Base-by-base conservation (phyloP, 345 rosid genomes). In the Populus davidiana region DNA sequence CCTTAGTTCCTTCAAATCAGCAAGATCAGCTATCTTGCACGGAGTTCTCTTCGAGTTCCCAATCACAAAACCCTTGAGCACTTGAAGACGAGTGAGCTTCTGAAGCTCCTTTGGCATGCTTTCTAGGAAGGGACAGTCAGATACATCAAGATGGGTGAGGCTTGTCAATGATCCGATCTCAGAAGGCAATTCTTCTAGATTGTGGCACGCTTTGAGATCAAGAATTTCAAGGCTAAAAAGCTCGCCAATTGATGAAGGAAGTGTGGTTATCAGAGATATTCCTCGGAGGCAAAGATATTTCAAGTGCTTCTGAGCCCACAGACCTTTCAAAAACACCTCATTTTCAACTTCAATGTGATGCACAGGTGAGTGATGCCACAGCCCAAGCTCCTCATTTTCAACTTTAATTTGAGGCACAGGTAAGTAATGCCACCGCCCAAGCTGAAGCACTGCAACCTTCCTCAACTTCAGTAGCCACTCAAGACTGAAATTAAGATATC, bases 211-310 rank as follows among this genome's bases (percentile, higher is more conserved):
- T 65, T 75, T 83, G 29, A 83, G 82, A 74, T 87, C 86, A 20
- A 87, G 79, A 38, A 85, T 83, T 71, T 54, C 74, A 71, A 87
- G 75, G 66, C 33, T 66, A n/a, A 23, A 7, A 11, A 85, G 85
- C 18, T 71, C 39, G 35, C 56, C 41, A 14, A 83, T 61, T 5
- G 67, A 74, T 47, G 25, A 16, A 0, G 88, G 86, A 31, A 85
- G 82, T 77, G 4, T 72, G 4, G 36, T 43, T 16, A 88, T 86
- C 67, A 86, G 74, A 5, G 86, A 88, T 6, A 88, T 71, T 25
- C 89, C 90, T 72, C 84, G 86, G 33, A 88, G 80, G 59, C 86
- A 79, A 23, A 88, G 78, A 25, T 78, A 79, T 83, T 78, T 88
- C 56, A 86, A 56, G 10, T 69, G 66, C 59, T 23, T 80, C 74